phyloP scores from a whole-genome alignment of 1,284 basidiomycete genomes.

The Tilletia setariae region DNA sequence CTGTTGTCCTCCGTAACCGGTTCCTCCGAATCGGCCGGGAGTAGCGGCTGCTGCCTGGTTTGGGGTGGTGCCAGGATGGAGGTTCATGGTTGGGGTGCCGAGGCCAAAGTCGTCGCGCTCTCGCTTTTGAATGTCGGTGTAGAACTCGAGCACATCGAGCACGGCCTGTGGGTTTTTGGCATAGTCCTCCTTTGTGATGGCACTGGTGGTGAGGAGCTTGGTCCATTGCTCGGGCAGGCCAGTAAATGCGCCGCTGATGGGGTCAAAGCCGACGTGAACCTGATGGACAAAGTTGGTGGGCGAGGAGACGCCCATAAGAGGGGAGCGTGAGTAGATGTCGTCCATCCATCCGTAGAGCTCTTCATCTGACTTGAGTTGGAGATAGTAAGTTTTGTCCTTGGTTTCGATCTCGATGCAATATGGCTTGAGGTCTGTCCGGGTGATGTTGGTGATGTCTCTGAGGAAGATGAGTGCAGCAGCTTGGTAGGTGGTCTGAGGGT shows the following conservation, averaged over 20 bases:
- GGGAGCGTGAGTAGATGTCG: conserved; percentile 87
- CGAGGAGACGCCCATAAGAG: conserved; percentile 84
- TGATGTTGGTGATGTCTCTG: conserved; percentile 77
- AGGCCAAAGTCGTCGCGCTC: conserved; percentile 68
- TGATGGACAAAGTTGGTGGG: conserved; percentile 98
- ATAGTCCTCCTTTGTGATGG: conserved; percentile 96
- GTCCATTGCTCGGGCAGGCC: conserved; percentile 97
- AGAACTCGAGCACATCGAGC: conserved; percentile 94
- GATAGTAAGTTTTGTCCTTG: conserved; percentile 70
- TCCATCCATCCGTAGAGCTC: conserved; percentile 96
- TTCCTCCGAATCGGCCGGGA: conserved; percentile 25
- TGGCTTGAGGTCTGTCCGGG: conserved; percentile 85
- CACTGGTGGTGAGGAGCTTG: conserved; percentile 87
- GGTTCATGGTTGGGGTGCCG: conserved; percentile 48
- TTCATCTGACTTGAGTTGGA: conserved; percentile 87
- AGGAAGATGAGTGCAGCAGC: conserved; percentile 68
- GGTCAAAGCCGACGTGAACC: conserved; percentile 96
- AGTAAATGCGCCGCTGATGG: conserved; percentile 86
- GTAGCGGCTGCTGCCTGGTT: conserved; percentile 24
- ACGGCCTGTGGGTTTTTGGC: conserved; percentile 95
- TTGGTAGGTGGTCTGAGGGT: conserved; percentile 63
- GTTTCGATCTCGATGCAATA: conserved; percentile 77
- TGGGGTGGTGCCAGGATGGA: conserved; percentile 43
- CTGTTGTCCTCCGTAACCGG: conserved; percentile 23
- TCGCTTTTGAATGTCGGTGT: conserved; percentile 94